Evolutionary conservation across 805 yeast species (phyloP).

Genomic region (Grigorovia yakushimaensis): DNA sequence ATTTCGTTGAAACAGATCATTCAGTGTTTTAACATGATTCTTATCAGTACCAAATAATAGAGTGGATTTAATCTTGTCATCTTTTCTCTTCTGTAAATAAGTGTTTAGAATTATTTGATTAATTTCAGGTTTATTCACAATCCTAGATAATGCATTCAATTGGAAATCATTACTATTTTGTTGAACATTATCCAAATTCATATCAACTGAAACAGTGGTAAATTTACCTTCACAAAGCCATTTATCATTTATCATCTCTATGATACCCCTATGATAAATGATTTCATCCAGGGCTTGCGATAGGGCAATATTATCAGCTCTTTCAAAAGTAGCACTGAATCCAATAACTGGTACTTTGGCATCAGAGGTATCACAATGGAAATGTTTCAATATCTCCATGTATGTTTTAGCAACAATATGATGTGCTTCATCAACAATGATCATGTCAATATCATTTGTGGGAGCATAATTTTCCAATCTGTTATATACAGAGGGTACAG

Average conservation of each 20-base stretch:
- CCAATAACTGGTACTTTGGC: constrained; percentile 57
- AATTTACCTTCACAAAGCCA: constrained; percentile 65
- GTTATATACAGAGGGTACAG: constrained; percentile 56
- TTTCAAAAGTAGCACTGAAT: constrained; percentile 76
- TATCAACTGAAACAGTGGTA: constrained; percentile 43
- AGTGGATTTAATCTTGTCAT: constrained; percentile 42
- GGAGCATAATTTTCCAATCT: constrained; percentile 39
- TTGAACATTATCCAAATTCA: constrained; percentile 34
- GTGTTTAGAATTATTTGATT: constrained; percentile 49
- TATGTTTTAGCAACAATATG: constrained; percentile 76
- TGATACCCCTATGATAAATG: constrained; percentile 56
- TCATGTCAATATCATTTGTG: constrained; percentile 48
- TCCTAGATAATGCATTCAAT: constrained; percentile 39
- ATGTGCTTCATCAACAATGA: constrained; percentile 87
- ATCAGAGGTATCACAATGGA: constrained; percentile 36
- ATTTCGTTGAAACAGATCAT: constrained; percentile 40
- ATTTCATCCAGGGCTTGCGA: constrained; percentile 58
- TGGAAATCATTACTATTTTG: constrained; percentile 48
- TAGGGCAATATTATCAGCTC: constrained; percentile 62
- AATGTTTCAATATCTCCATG: constrained; percentile 45
- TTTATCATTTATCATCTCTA: constrained; percentile 55
- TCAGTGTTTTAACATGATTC: constrained; percentile 49
- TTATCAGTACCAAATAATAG: constrained; percentile 72
- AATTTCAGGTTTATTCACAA: constrained; percentile 43
- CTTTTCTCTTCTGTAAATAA: constrained; percentile 36